Percentiles rank a stretch among this genome's conserved stretches.
These are phyloP conservation scores for Camelina neglecta DNA, from an alignment of 345 rosid genomes.

Conservation along the genomic window DNA sequence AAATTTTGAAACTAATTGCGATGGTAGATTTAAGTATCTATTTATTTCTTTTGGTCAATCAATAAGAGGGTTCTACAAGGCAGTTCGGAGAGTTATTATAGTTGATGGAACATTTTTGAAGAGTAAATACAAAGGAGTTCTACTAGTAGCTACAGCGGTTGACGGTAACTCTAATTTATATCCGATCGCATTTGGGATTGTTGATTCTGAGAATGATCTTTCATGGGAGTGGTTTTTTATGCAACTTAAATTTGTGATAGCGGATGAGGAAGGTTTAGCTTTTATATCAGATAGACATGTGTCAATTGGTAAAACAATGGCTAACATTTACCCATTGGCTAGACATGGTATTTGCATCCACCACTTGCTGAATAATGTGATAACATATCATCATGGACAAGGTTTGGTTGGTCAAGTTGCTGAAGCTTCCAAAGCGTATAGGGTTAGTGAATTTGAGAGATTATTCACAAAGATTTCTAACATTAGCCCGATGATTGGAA, in stretches of 20 bases:
- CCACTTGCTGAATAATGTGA: constrained; percentile 1
- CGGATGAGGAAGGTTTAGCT: no score
- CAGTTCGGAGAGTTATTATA: no score
- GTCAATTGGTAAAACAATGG: background rate
- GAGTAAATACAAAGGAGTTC: no score
- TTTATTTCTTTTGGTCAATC: background rate
- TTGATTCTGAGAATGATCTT: no score
- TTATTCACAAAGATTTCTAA: background rate
- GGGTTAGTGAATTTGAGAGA: background rate
- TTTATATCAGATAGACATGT: no score
- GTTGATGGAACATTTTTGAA: no score
- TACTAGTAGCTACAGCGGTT: no score
- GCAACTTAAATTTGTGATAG: background rate
- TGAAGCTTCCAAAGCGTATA: background rate
- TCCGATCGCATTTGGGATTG: no score
- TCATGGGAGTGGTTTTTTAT: no score
- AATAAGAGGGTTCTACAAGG: background rate
- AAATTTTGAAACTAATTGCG: background rate
- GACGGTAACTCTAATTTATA: no score
- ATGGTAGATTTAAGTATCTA: background rate
- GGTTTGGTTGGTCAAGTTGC: background rate
- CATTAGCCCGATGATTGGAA: background rate
- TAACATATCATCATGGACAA: background rate
- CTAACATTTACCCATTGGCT: background rate
- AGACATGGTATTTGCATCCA: background rate